A percentile compares a stretch with the other conserved stretches of the same genome.
Evolutionary conservation across 2,329 filamentous ascomycete genomes (phyloP).

Genomic region (Monosporascus sp.): DNA sequence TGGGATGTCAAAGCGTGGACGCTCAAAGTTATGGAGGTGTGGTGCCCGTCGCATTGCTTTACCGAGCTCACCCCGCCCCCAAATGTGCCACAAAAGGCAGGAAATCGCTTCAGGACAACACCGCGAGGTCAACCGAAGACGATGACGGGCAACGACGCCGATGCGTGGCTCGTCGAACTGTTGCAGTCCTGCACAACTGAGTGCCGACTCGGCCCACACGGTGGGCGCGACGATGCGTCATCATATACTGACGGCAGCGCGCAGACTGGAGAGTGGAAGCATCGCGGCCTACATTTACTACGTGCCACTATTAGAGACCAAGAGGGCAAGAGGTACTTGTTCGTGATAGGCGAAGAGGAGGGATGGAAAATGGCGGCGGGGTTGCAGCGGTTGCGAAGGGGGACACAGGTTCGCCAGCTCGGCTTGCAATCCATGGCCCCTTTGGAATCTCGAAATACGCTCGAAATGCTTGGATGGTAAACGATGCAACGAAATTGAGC

Average conservation of each 20-base stretch:
- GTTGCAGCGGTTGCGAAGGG: slow-evolving; percentile 55
- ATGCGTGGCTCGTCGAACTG: slow-evolving; percentile 58
- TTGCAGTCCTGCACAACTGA: slow-evolving; percentile 60
- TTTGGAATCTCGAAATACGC: slow-evolving; percentile 47
- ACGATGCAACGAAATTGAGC: too few relatives aligned
- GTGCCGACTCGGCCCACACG: slow-evolving; percentile 51
- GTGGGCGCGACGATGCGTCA: slow-evolving; percentile 35
- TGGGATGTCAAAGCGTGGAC: slow-evolving; percentile 99
- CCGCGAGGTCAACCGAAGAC: slow-evolving; percentile 46
- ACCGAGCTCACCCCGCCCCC: slow-evolving; percentile 37
- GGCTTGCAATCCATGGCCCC: slow-evolving; percentile 53
- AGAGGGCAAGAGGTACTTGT: slow-evolving; percentile 62
- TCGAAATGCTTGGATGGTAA: slow-evolving; percentile 57
- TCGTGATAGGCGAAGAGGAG: slow-evolving; percentile 60
- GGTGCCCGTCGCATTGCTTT: slow-evolving; percentile 64
- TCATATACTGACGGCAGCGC: slow-evolving; percentile 37
- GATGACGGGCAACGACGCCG: slow-evolving; percentile 60
- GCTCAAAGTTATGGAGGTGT: slow-evolving; percentile 86
- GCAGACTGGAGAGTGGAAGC: slow-evolving; percentile 51
- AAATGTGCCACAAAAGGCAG: slow-evolving; percentile 44
- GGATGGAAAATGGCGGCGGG: slow-evolving; percentile 64
- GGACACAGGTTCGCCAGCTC: slow-evolving; percentile 55
- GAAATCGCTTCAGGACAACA: slow-evolving; percentile 40
- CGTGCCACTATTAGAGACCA: slow-evolving; percentile 61
- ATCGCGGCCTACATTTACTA: slow-evolving; percentile 55